A percentile compares a stretch with the other conserved stretches of the same genome.
Conservation (phyloP, 768 basidiomycete genomes). For the Kwoniella sp. region DNA sequence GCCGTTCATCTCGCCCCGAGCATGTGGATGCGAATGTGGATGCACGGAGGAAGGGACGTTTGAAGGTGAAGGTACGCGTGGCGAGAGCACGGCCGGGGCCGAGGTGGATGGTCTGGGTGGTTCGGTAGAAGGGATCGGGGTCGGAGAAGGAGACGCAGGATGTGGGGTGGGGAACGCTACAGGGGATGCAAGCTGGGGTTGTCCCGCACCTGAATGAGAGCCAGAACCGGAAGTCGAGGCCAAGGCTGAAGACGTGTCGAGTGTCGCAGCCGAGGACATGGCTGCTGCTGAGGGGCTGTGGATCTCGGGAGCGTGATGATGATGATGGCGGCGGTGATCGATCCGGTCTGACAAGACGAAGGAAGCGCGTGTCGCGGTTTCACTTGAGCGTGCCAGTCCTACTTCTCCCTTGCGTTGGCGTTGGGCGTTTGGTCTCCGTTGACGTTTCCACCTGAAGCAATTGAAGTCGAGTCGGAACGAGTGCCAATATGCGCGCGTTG, state of each 20-base stretch:
- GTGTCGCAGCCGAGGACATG: conserved; percentile 10
- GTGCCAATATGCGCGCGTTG: too few species aligned
- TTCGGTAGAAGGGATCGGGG: not conserved
- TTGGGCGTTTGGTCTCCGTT: too few species aligned
- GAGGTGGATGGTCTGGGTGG: conserved; percentile 15
- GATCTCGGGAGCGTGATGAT: too few species aligned
- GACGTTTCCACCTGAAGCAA: too few species aligned
- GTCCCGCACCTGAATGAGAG: conserved; percentile 36
- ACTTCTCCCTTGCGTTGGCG: too few species aligned
- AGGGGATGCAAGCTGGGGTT: conserved; percentile 27
- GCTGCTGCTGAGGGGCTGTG: not conserved
- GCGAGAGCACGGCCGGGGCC: conserved; percentile 17
- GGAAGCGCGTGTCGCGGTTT: too few species aligned
- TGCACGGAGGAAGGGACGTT: conserved; percentile 6
- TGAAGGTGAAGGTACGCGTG: conserved; percentile 16
- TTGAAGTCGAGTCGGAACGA: too few species aligned
- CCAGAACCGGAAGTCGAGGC: conserved; percentile 22
- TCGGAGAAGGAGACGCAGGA: conserved; percentile 3
- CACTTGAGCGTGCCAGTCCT: too few species aligned
- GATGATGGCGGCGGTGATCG: too few species aligned
- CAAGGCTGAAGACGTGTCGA: conserved; percentile 2
- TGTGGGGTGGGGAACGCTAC: conserved; percentile 37
- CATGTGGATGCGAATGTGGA: not conserved
- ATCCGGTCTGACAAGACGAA: too few species aligned
- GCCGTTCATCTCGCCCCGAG: not conserved